Percentiles rank a stretch among this genome's conserved stretches.
These are phyloP conservation scores for Esteya vermicola DNA, from an alignment of 2,329 filamentous ascomycete genomes.

Conservation along the genomic window DNA sequence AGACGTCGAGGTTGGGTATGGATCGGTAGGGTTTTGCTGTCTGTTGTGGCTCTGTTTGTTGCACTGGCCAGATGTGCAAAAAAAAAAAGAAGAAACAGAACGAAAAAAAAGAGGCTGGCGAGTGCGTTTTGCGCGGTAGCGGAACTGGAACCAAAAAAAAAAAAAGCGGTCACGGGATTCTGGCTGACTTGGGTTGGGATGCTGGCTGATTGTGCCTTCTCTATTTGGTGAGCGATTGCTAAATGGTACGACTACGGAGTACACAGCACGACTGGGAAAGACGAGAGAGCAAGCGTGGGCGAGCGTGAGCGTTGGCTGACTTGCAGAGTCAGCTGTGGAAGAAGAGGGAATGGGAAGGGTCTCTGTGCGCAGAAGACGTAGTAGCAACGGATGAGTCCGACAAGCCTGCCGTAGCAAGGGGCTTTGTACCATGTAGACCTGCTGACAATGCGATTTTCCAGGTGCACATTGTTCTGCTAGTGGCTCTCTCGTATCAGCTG, in stretches of 20 bases:
- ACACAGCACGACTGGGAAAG: too few species aligned
- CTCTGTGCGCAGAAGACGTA: not conserved
- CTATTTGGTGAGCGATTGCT: too few species aligned
- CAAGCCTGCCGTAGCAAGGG: too few species aligned
- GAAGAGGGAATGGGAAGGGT: not conserved
- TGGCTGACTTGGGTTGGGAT: not conserved
- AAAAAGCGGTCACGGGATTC: constrained; percentile 5
- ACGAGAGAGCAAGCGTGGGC: too few species aligned
- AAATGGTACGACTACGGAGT: too few species aligned
- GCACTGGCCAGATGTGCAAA: not conserved
- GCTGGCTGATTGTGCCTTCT: not conserved
- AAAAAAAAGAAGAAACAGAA: not conserved
- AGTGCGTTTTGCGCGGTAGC: constrained; percentile 1
- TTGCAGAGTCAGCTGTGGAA: not conserved
- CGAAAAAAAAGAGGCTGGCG: constrained; percentile 4
- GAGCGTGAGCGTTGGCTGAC: constrained; percentile 1
- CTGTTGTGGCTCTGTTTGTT: not conserved
- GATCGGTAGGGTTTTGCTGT: too few species aligned
- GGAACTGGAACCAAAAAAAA: not conserved
- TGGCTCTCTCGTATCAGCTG: too few species aligned
- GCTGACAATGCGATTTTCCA: too few species aligned
- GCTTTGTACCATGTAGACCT: not conserved
- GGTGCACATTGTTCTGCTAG: too few species aligned
- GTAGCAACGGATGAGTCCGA: too few species aligned
- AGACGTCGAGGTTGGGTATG: too few species aligned